These are phyloP conservation scores for Colletotrichum truncatum DNA, from an alignment of 2,329 filamentous ascomycete species.

Conservation along the genomic window DNA sequence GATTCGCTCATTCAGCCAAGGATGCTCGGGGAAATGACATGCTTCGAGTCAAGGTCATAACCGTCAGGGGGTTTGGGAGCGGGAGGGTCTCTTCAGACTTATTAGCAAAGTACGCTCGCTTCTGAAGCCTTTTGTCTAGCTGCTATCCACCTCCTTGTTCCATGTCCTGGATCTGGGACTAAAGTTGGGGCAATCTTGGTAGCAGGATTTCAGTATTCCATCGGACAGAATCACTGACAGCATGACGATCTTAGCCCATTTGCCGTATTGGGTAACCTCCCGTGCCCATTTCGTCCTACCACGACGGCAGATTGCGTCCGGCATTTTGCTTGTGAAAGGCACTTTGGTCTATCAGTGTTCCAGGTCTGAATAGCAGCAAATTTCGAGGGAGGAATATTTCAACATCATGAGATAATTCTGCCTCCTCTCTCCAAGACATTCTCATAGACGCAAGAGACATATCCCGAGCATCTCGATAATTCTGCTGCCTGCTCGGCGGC, in stretches of 20 bases:
- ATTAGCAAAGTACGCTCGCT: background rate
- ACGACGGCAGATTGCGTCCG: background rate
- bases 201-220: background rate
- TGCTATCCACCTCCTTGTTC: background rate
- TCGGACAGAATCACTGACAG: background rate
- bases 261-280: background rate
- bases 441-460: background rate
- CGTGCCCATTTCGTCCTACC: background rate
- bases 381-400: background rate
- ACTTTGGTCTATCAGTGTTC: background rate
- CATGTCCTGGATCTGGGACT: no score
- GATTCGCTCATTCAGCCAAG: background rate
- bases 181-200: background rate
- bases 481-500: slow-evolving; percentile 21
- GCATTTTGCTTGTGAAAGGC: background rate
- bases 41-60: background rate
- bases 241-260: rapidly evolving
- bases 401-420: background rate
- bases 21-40: background rate
- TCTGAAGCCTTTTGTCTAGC: background rate
- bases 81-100: background rate
- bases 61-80: background rate
- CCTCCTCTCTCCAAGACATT: background rate
- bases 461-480: background rate
- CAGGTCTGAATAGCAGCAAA: background rate